Evolutionary conservation across 1,139 yeast genomes (phyloP).

Genomic region (Dujonia santamariae): DNA sequence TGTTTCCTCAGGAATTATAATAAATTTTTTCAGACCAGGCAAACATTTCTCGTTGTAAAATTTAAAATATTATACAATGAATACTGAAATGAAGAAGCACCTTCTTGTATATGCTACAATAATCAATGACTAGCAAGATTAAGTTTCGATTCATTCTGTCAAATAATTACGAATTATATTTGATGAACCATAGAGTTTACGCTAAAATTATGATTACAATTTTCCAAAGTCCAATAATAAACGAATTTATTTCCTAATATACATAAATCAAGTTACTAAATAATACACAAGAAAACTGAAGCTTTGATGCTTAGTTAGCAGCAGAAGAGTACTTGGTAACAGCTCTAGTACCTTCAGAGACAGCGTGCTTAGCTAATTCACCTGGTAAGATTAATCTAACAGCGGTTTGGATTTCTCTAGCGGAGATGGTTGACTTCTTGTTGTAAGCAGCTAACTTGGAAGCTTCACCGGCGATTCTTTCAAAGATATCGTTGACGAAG

Average conservation of each 20-base stretch:
- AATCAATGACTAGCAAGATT: too few relatives aligned
- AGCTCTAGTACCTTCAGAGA: constrained; percentile 94
- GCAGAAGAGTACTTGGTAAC: constrained; percentile 91
- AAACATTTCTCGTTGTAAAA: too few relatives aligned
- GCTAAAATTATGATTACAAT: too few relatives aligned
- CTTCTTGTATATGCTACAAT: too few relatives aligned
- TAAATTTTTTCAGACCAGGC: too few relatives aligned
- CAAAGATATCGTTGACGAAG: constrained; percentile 84
- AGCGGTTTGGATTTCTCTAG: constrained; percentile 94
- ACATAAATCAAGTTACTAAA: constrained; percentile 8
- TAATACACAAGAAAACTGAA: constrained; percentile 9
- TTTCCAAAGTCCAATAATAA: constrained; percentile 7
- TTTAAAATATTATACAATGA: background rate
- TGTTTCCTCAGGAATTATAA: too few relatives aligned
- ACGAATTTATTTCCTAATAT: constrained; percentile 12
- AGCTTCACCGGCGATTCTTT: constrained; percentile 88
- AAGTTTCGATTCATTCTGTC: too few relatives aligned
- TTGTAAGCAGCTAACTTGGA: constrained; percentile 94
- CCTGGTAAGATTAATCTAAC: constrained; percentile 94
- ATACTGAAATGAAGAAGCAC: too few relatives aligned
- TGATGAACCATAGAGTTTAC: too few relatives aligned
- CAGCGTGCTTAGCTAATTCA: constrained; percentile 95
- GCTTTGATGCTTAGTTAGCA: constrained; percentile 19
- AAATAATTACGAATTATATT: too few relatives aligned
- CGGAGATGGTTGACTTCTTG: constrained; percentile 92